Percentiles rank a stretch among this genome's conserved stretches.
Evolutionary conservation across 2,329 filamentous ascomycete genomes (phyloP).

Genomic region (Claviceps capensis): DNA sequence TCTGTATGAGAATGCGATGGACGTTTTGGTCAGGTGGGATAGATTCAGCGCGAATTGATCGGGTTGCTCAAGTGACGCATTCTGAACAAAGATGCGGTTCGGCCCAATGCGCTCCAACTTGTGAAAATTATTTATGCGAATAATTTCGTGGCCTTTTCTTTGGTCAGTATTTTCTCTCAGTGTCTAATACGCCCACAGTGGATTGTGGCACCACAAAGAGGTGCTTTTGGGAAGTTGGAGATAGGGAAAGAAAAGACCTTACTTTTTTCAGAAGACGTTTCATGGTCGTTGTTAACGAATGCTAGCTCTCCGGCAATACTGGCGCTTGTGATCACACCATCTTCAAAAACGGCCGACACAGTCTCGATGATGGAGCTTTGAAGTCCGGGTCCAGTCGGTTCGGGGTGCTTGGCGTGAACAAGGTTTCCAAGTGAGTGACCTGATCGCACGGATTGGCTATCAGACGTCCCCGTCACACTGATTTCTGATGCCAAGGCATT

Average conservation of each 20-base stretch:
- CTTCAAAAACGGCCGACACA: slow-evolving; percentile 72
- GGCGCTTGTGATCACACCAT: slow-evolving; percentile 54
- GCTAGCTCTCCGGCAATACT: slow-evolving; percentile 82
- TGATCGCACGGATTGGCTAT: slow-evolving; percentile 85
- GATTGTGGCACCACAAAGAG: neutral
- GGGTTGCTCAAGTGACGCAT: slow-evolving; percentile 46
- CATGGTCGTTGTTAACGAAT: slow-evolving; percentile 56
- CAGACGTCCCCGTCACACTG: slow-evolving; percentile 48
- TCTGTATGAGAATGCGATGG: slow-evolving; percentile 86
- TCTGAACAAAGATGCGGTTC: slow-evolving; percentile 80
- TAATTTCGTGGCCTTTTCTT: slow-evolving; percentile 35
- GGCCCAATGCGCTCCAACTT: slow-evolving; percentile 85
- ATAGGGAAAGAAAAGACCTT: slow-evolving; percentile 14
- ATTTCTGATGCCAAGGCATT: slow-evolving; percentile 49
- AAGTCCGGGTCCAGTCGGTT: slow-evolving; percentile 65
- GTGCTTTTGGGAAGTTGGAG: neutral
- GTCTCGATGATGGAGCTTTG: slow-evolving; percentile 86
- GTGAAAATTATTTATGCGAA: slow-evolving; percentile 78
- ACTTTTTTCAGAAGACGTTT: slow-evolving; percentile 33
- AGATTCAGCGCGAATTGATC: slow-evolving; percentile 74
- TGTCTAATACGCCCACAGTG: neutral
- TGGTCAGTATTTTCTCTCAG: neutral
- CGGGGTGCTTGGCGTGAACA: slow-evolving; percentile 63
- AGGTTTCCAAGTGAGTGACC: slow-evolving; percentile 63
- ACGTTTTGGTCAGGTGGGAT: slow-evolving; percentile 55